Percentiles rank a stretch among this genome's conserved stretches.
Conservation (phyloP, 371 early-diverging fungal genomes). For the Rhizomucor pusillus region DNA sequence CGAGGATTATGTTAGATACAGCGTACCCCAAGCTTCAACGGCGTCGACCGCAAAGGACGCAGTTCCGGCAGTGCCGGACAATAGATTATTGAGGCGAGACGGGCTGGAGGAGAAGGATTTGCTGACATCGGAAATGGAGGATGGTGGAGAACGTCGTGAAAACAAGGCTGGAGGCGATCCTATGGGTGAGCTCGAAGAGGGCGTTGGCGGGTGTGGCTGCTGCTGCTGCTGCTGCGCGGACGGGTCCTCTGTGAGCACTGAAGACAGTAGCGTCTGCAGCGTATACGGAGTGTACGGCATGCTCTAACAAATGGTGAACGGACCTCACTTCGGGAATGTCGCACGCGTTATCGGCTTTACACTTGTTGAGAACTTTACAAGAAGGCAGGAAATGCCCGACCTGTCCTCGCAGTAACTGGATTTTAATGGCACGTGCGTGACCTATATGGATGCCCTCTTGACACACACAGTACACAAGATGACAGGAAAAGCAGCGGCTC, state of each 20-base stretch:
- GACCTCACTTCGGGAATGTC: background rate
- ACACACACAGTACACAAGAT: too few relatives aligned
- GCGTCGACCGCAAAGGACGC: slow-evolving; percentile 37
- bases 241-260: slow-evolving; percentile 22
- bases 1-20: background rate
- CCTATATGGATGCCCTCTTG: too few relatives aligned
- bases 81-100: slow-evolving; percentile 15
- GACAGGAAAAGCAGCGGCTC: too few relatives aligned
- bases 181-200: slow-evolving; percentile 5
- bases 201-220: background rate
- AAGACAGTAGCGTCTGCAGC: slow-evolving; percentile 36
- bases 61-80: slow-evolving; percentile 12
- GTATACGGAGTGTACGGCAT: slow-evolving; percentile 53
- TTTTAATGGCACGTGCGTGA: too few relatives aligned
- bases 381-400: background rate
- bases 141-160: slow-evolving; percentile 32
- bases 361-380: background rate
- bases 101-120: slow-evolving; percentile 20
- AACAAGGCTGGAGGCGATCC: slow-evolving; percentile 21
- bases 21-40: slow-evolving; percentile 60
- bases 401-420: too few relatives aligned
- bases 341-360: background rate
- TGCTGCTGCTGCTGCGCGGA: slow-evolving; percentile 3
- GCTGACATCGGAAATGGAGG: slow-evolving; percentile 12
- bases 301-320: background rate